Conservation (phyloP, 768 basidiomycete genomes). For the Russula olivacea region DNA sequence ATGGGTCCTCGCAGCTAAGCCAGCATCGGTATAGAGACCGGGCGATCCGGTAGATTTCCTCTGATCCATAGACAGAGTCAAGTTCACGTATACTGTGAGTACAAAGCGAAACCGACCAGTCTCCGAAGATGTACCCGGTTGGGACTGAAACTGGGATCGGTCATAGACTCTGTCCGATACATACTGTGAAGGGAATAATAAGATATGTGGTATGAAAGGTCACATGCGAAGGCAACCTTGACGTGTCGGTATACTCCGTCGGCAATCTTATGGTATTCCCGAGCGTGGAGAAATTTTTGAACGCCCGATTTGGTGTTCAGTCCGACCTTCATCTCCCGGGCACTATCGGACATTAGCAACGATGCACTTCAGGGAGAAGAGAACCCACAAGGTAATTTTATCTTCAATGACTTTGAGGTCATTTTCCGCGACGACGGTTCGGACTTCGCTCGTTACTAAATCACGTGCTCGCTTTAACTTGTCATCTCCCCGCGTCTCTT, state of each 20-base stretch:
- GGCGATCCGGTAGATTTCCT: background rate
- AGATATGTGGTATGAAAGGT: background rate
- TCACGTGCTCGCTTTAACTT: background rate
- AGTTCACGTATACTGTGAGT: background rate
- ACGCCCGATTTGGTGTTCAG: background rate
- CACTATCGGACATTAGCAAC: background rate
- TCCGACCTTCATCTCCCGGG: background rate
- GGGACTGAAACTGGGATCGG: background rate
- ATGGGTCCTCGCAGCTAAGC: slow-evolving; percentile 9
- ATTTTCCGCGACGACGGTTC: background rate
- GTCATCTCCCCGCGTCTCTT: slow-evolving; percentile 1
- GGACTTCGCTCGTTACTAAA: background rate
- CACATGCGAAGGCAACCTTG: background rate
- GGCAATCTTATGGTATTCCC: slow-evolving; percentile 3
- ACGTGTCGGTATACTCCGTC: background rate
- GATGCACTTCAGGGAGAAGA: background rate
- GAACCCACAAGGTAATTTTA: background rate
- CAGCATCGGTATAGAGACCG: background rate
- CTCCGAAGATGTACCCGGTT: background rate
- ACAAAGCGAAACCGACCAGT: background rate
- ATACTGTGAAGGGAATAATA: background rate
- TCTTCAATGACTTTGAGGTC: slow-evolving; percentile 1
- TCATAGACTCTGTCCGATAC: slow-evolving; percentile 1
- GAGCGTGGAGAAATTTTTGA: background rate
- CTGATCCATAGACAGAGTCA: background rate